Percentiles rank a stretch among this genome's conserved stretches.
These are phyloP conservation scores for Monascus purpureus DNA, from an alignment of 495 filamentous ascomycete genomes.

Conservation along the genomic window DNA sequence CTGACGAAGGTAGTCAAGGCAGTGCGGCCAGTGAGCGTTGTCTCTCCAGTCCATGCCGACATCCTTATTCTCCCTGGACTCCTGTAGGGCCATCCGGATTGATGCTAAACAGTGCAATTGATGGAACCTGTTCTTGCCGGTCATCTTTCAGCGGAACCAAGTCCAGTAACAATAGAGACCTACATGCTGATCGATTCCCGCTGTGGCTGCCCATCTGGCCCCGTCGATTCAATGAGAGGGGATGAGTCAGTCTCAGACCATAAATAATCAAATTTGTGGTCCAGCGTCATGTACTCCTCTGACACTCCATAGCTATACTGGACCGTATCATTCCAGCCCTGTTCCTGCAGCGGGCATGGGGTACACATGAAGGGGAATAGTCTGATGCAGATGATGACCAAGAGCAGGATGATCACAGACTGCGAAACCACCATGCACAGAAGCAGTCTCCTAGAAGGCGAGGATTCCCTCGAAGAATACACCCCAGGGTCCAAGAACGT, in stretches of 20 bases:
- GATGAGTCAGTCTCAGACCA: not conserved
- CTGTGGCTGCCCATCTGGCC: not conserved
- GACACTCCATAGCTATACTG: too few relatives aligned
- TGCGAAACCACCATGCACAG: too few relatives aligned
- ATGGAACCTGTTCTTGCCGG: not conserved
- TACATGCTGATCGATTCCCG: not conserved
- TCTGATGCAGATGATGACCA: too few relatives aligned
- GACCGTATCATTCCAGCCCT: too few relatives aligned
- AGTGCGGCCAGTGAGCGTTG: conserved; percentile 2
- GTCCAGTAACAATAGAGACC: not conserved
- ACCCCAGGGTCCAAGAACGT: too few relatives aligned
- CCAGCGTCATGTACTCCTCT: not conserved
- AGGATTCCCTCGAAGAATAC: too few relatives aligned
- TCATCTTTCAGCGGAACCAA: not conserved
- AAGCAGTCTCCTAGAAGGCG: too few relatives aligned
- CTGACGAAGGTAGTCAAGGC: conserved; percentile 1
- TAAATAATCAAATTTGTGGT: not conserved
- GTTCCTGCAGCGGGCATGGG: too few relatives aligned
- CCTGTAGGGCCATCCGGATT: not conserved
- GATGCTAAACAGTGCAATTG: conserved; percentile 1
- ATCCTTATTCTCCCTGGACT: not conserved
- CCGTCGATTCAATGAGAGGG: not conserved
- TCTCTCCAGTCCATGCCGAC: not conserved
- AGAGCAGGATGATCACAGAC: too few relatives aligned
- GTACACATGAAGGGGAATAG: too few relatives aligned